Conservation (phyloP, 2,329 filamentous ascomycete species). For the Pseudocercospora fuligena region DNA sequence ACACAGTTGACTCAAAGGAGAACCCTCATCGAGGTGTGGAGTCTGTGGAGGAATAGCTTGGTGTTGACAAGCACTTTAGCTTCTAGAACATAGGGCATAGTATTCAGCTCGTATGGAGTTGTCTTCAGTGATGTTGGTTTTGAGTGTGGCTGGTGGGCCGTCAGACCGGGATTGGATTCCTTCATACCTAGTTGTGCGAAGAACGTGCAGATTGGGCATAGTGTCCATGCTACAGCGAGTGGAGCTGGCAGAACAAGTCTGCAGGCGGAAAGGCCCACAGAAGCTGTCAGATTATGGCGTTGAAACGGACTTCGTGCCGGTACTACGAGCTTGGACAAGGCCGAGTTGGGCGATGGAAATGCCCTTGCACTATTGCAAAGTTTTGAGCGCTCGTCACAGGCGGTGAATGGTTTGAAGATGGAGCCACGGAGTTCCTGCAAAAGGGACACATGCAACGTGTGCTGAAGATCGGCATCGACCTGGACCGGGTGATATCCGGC, state of each 20-base stretch:
- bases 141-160: not conserved
- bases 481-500: not conserved
- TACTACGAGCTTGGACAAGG: not conserved
- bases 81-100: not conserved
- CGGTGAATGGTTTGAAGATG: not conserved
- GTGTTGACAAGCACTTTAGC: not conserved
- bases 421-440: not conserved
- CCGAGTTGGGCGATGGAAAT: not conserved
- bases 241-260: not conserved
- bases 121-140: not conserved
- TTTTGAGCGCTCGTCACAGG: not conserved
- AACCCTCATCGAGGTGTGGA: not conserved
- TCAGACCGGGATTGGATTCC: not conserved
- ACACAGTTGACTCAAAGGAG: not conserved
- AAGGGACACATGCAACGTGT: not conserved
- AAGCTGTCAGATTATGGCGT: not conserved
- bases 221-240: not conserved
- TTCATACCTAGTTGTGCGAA: not conserved
- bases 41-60: not conserved
- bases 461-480: not conserved
- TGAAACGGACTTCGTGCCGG: not conserved
- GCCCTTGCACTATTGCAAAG: not conserved
- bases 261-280: not conserved
- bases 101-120: not conserved
- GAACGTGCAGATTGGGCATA: not conserved